Evolutionary conservation across 116 monocot genomes (phyloP), one percentile per base, ranked within the genome.

Genomic region (Iris pallida): DNA sequence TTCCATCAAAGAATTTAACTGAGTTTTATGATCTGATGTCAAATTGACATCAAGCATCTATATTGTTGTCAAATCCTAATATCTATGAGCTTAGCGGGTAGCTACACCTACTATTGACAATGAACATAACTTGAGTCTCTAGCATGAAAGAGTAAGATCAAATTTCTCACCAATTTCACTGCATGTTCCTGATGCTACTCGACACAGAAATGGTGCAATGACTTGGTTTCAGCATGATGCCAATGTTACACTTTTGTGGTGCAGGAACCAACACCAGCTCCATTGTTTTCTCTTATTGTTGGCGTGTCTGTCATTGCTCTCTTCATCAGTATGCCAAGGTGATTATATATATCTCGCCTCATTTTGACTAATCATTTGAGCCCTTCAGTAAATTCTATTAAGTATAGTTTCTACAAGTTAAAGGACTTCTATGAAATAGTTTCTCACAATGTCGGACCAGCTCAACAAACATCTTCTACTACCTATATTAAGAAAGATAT

Each of bases 301-400:
- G 97, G 87, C 49, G 65, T 93, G 20, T 78, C 85, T 65, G 83
- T 84, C 16, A 81, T 92, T 70, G 80, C 75, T 73, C 54, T 93
- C n/a, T 85, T 88, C 47, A 75, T 98, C 87, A 90, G 90, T 65
- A 86, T 98, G 77, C 97, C 97, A 55, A 92, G 92, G 92, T 97
- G 46, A 53, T 45, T 60, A 2, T 16, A 9, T 63, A 19, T 4
- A 1, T 16, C 1, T 52, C 10, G 20, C 5, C 0, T 42, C 48
- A 20, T 53, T 53, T 17, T 53, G 3, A 30, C 30, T 3, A 30
- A 30, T 52, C 3, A 17, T 0, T 1, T 53, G 1, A 15, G 1
- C 1, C 1, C 11, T 49, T 10, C 3, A 4, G 16, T 5, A 1
- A 2, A 45, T 16, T 8, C 6, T 57, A 16, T 30, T 41, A 40